phyloP scores from a whole-genome alignment of 768 basidiomycete genomes.

The Podaxis rugospora region DNA sequence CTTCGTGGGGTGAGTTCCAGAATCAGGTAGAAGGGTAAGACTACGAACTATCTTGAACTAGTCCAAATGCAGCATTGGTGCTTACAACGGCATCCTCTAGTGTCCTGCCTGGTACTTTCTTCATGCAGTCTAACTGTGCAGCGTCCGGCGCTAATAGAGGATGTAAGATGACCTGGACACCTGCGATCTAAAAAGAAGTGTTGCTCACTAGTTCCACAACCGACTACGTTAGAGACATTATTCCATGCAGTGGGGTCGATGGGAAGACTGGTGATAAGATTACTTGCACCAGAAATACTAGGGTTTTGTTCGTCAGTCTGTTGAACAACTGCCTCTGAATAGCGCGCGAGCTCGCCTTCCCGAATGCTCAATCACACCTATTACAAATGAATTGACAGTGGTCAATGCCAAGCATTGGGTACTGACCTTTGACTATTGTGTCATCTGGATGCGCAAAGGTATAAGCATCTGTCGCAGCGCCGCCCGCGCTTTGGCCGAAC shows the following conservation, averaged over 20 bases:
- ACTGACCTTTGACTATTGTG: conserved; percentile 23
- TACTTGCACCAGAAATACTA: conserved; percentile 14
- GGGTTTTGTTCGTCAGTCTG: background rate
- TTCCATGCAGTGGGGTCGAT: conserved; percentile 26
- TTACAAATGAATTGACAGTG: background rate
- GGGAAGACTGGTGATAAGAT: conserved; percentile 8
- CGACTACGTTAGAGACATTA: conserved; percentile 23
- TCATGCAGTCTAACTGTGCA: conserved; percentile 33
- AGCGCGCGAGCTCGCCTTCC: conserved; percentile 24
- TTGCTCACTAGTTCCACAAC: conserved; percentile 28
- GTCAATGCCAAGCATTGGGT: background rate
- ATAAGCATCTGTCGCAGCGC: conserved; percentile 28
- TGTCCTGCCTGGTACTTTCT: conserved; percentile 23
- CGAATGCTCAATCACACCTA: conserved; percentile 31
- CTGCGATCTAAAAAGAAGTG: no score
- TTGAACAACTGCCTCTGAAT: background rate
- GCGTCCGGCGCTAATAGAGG: conserved; percentile 15
- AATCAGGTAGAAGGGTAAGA: background rate
- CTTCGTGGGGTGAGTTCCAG: conserved; percentile 9
- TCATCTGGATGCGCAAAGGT: conserved; percentile 30
- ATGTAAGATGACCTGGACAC: background rate
- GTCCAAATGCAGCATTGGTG: conserved; percentile 23
- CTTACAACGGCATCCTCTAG: conserved; percentile 29
- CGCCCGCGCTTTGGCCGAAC: conserved; percentile 36
- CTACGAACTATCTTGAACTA: conserved; percentile 28